These are phyloP conservation scores for Amanita rubescens DNA, from an alignment of 768 basidiomycete genomes.

Conservation along the genomic window DNA sequence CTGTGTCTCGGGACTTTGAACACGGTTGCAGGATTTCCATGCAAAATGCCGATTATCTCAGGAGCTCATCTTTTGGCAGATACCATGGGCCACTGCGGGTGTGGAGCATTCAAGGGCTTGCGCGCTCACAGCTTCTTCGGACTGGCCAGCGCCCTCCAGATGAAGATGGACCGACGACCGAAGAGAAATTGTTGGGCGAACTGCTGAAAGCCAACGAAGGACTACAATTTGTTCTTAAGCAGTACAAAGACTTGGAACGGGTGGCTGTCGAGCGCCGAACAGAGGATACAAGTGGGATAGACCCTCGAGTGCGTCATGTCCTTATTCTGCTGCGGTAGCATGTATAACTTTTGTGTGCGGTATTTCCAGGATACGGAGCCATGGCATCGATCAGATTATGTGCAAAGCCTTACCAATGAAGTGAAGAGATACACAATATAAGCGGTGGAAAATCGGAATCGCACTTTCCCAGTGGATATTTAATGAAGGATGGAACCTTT, in stretches of 20 bases:
- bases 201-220: slow-evolving; percentile 70
- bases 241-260: slow-evolving; percentile 73
- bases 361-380: slow-evolving; percentile 27
- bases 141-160: slow-evolving; percentile 21
- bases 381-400: slow-evolving; percentile 3
- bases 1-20: background rate
- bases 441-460: too few relatives aligned
- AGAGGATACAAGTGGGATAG: slow-evolving; percentile 67
- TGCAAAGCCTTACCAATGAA: slow-evolving; percentile 16
- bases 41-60: slow-evolving; percentile 72
- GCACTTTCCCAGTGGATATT: too few relatives aligned
- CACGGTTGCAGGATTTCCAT: slow-evolving; percentile 64
- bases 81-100: slow-evolving; percentile 83
- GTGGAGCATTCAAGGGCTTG: slow-evolving; percentile 62
- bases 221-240: slow-evolving; percentile 56
- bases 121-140: slow-evolving; percentile 20
- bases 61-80: slow-evolving; percentile 80
- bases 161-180: slow-evolving; percentile 35
- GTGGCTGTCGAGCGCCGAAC: slow-evolving; percentile 57
- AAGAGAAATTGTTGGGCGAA: slow-evolving; percentile 68
- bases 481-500: too few relatives aligned
- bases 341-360: slow-evolving; percentile 10
- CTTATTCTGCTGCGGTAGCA: background rate
- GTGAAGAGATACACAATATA: too few relatives aligned
- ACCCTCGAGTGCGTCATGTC: slow-evolving; percentile 46